These are phyloP conservation scores for Cryphonectria carpinicola DNA, from an alignment of 2,329 filamentous ascomycete species.

Conservation along the genomic window DNA sequence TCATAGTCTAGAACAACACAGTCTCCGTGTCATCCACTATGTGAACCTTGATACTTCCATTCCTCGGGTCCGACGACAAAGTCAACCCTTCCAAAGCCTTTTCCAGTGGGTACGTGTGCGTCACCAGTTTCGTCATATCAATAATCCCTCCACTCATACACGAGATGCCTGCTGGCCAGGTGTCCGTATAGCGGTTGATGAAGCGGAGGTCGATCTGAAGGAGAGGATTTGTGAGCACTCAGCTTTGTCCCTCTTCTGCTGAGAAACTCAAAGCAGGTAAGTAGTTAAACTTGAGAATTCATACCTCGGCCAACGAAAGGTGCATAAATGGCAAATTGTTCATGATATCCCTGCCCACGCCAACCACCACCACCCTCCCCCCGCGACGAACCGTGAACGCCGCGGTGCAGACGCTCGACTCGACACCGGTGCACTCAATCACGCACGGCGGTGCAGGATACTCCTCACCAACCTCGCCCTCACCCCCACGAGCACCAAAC, in stretches of 20 bases:
- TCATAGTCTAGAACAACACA: slow-evolving; percentile 16
- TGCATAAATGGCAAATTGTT: slow-evolving; percentile 72
- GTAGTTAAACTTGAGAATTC: slow-evolving; percentile 18
- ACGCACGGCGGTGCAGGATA: slow-evolving; percentile 62
- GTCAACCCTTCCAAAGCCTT: slow-evolving; percentile 62
- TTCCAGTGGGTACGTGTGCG: slow-evolving; percentile 66
- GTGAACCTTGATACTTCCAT: slow-evolving; percentile 63
- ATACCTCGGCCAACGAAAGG: slow-evolving; percentile 61
- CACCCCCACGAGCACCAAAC: slow-evolving; percentile 45
- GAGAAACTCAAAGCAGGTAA: too few species aligned
- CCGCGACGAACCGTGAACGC: slow-evolving; percentile 60
- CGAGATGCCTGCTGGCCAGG: slow-evolving; percentile 69
- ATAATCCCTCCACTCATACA: slow-evolving; percentile 63
- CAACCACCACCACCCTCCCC: slow-evolving; percentile 66
- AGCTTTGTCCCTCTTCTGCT: too few species aligned
- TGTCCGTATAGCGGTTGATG: slow-evolving; percentile 72
- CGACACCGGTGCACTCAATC: slow-evolving; percentile 68
- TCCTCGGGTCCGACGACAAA: slow-evolving; percentile 53
- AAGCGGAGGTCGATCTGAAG: slow-evolving; percentile 67
- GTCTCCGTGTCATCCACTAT: slow-evolving; percentile 54
- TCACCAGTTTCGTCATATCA: slow-evolving; percentile 64
- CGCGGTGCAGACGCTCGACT: slow-evolving; percentile 64
- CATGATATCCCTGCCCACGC: slow-evolving; percentile 64
- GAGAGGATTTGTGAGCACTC: neutral
- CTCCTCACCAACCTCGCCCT: slow-evolving; percentile 43